phyloP scores from a whole-genome alignment of 1,139 yeast genomes.

The Geotrichum siamense region DNA sequence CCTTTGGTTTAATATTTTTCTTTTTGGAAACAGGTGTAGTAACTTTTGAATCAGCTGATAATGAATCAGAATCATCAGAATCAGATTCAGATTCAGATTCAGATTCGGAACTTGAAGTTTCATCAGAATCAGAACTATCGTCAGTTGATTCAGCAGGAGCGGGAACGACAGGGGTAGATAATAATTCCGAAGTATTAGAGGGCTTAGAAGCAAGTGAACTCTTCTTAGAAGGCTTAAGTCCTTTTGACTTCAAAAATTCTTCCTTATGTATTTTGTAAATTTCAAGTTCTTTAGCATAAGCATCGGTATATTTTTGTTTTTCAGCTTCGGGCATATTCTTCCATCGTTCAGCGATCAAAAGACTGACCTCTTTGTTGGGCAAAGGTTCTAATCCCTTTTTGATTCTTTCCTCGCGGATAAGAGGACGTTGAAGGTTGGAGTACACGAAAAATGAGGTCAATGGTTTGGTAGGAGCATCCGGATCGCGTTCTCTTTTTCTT shows the following conservation, averaged over 20 bases:
- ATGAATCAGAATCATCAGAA: too few relatives aligned
- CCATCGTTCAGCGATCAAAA: conserved; percentile 75
- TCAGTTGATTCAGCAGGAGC: background rate
- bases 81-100: conserved; percentile 1
- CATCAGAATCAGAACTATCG: background rate
- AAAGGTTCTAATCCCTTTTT: conserved; percentile 53
- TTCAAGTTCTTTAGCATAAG: conserved; percentile 58
- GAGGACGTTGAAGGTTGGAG: conserved; percentile 39
- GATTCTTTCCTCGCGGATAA: conserved; percentile 56
- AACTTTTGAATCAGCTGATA: too few relatives aligned
- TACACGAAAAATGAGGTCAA: conserved; percentile 75
- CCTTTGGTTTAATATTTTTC: too few relatives aligned
- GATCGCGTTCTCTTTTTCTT: conserved; percentile 34
- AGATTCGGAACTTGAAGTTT: background rate
- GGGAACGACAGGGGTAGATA: background rate
- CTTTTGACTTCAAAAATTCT: conserved; percentile 43
- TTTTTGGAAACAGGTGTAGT: too few relatives aligned
- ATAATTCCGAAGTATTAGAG: background rate
- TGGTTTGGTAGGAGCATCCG: conserved; percentile 48
- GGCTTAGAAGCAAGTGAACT: background rate
- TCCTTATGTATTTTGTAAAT: conserved; percentile 58
- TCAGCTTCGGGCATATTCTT: conserved; percentile 57
- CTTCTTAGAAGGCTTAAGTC: background rate
- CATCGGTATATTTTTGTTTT: conserved; percentile 68
- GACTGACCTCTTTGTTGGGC: conserved; percentile 69